Evolutionary conservation across 768 basidiomycete species (phyloP).

Genomic region (Lenzites betulinus): DNA sequence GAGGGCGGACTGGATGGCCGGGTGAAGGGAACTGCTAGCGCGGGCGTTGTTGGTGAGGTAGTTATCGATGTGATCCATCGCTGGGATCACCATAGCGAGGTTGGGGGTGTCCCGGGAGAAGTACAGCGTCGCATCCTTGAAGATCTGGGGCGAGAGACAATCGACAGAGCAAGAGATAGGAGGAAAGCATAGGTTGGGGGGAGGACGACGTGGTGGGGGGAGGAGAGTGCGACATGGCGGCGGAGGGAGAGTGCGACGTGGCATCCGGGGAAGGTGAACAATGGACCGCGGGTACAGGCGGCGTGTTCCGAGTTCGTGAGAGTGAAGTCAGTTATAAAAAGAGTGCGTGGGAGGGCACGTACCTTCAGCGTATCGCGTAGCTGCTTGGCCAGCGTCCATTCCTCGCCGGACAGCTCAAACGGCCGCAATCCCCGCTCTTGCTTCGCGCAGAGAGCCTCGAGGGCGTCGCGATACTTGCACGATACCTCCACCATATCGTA

Average conservation of each 20-base stretch:
- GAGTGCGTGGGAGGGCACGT: not conserved
- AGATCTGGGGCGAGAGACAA: not conserved
- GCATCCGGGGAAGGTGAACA: too few species aligned
- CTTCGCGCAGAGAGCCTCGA: not conserved
- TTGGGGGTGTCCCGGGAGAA: not conserved
- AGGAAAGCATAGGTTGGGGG: not conserved
- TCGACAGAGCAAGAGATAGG: not conserved
- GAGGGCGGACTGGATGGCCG: conserved; percentile 28
- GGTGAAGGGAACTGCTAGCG: not conserved
- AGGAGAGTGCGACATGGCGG: not conserved
- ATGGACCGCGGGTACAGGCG: too few species aligned
- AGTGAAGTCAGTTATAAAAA: not conserved
- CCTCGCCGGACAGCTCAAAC: not conserved
- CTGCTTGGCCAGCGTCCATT: not conserved
- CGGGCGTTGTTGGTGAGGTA: conserved; percentile 5
- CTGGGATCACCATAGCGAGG: not conserved
- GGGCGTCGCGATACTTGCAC: not conserved
- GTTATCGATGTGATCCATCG: not conserved
- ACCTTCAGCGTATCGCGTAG: not conserved
- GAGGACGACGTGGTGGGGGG: not conserved
- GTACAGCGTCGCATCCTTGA: not conserved
- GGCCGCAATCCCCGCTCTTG: not conserved
- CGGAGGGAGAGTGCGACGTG: not conserved
- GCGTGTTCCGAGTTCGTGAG: not conserved
- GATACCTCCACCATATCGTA: conserved; percentile 1